Evolutionary conservation across 768 basidiomycete species (phyloP).

Genomic region (Tylopilus felleus): DNA sequence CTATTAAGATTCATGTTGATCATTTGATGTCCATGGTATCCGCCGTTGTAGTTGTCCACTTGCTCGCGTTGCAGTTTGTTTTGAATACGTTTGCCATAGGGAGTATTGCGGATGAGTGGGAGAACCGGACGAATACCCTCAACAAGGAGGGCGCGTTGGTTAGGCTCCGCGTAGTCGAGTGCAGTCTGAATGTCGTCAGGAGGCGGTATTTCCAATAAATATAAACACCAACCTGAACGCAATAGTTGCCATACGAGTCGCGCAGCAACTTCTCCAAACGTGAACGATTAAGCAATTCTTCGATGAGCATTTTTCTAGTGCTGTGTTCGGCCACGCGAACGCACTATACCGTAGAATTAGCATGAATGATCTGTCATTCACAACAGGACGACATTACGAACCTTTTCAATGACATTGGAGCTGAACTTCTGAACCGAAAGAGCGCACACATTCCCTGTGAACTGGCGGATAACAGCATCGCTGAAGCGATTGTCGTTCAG

Average conservation of each 20-base stretch:
- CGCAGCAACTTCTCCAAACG: constrained; percentile 93
- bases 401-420: constrained; percentile 98
- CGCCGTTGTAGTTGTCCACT: constrained; percentile 58
- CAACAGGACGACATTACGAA: constrained; percentile 23
- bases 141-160: constrained; percentile 86
- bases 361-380: neutral
- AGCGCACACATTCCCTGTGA: constrained; percentile 95
- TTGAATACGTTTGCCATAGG: constrained; percentile 98
- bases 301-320: constrained; percentile 91
- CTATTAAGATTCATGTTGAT: constrained; percentile 53
- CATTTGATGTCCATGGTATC: constrained; percentile 61
- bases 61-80: constrained; percentile 97
- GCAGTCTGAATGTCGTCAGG: constrained; percentile 65
- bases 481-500: constrained; percentile 98
- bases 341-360: constrained; percentile 39
- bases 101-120: constrained; percentile 97
- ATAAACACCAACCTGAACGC: constrained; percentile 65
- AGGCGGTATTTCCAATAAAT: constrained; percentile 1
- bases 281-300: constrained; percentile 91
- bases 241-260: constrained; percentile 96
- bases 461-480: constrained; percentile 95
- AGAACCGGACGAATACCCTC: constrained; percentile 98
- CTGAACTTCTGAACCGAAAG: constrained; percentile 99
- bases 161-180: constrained; percentile 95
- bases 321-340: constrained; percentile 94